Conservation (phyloP, 2,329 filamentous ascomycete genomes). For the Erysiphe pisi region DNA sequence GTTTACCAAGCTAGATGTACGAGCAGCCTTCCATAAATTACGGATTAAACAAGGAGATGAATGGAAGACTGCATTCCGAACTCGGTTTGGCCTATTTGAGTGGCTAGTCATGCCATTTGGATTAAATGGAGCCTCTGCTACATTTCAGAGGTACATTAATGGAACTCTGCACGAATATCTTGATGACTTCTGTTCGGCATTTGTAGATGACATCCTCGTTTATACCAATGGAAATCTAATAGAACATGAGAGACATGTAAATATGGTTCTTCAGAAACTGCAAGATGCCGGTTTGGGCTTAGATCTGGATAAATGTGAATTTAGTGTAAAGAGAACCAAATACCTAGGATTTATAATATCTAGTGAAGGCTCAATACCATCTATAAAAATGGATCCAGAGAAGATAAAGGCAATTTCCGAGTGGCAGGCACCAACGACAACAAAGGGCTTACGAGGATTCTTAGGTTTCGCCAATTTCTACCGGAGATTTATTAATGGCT, state of each 20-base stretch:
- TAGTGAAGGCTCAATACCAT: background rate
- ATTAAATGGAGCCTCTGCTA: background rate
- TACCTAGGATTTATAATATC: constrained; percentile 9
- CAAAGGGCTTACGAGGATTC: background rate
- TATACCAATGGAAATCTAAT: background rate
- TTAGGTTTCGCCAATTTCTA: background rate
- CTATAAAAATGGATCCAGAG: background rate
- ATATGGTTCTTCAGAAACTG: background rate
- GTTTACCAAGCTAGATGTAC: no score
- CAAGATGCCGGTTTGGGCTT: background rate
- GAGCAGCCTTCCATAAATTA: no score
- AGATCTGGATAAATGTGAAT: background rate
- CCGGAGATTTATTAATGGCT: background rate
- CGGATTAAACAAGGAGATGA: no score
- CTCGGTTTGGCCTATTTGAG: no score
- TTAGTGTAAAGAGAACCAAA: background rate
- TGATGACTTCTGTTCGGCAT: background rate
- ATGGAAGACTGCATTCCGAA: no score
- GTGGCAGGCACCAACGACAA: background rate
- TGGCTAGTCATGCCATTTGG: no score
- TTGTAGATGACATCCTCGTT: background rate
- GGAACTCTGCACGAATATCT: background rate
- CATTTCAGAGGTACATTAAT: constrained; percentile 25
- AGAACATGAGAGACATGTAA: background rate
- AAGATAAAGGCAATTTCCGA: background rate